Conservation (phyloP, 2,329 filamentous ascomycete species). For the Simplicillium sp. region DNA sequence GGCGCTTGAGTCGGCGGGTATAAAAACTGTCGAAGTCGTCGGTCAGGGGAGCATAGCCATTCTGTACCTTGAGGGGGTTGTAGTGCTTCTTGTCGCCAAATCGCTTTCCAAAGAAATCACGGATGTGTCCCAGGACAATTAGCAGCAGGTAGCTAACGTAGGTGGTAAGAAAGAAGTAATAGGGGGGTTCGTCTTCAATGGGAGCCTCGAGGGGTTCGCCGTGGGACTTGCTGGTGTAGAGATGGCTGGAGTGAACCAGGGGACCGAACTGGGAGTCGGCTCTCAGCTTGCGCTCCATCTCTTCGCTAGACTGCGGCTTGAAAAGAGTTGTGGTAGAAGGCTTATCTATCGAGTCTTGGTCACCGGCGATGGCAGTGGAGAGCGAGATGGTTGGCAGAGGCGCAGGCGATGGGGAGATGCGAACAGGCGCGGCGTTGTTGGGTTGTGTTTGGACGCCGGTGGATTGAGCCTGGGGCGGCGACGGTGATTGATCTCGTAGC, state of each 20-base stretch:
- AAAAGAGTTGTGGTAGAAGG: constrained; percentile 71
- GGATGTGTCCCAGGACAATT: constrained; percentile 88
- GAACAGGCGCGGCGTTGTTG: constrained; percentile 40
- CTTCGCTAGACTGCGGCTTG: constrained; percentile 76
- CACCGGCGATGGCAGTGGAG: constrained; percentile 71
- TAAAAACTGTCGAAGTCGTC: constrained; percentile 99
- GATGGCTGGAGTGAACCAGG: constrained; percentile 67
- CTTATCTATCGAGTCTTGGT: constrained; percentile 62
- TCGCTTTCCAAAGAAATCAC: constrained; percentile 95
- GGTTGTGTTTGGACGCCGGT: constrained; percentile 3
- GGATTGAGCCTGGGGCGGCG: not conserved
- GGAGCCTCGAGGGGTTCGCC: constrained; percentile 73
- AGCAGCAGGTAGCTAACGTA: constrained; percentile 97
- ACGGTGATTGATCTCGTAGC: not conserved
- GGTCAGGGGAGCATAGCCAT: constrained; percentile 91
- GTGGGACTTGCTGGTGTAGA: constrained; percentile 81
- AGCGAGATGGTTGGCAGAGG: constrained; percentile 86
- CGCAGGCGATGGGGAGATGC: constrained; percentile 62
- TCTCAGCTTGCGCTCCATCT: constrained; percentile 64
- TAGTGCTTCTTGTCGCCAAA: constrained; percentile 80
- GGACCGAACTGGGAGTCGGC: constrained; percentile 89
- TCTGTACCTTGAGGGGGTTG: constrained; percentile 67
- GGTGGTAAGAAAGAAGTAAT: constrained; percentile 93
- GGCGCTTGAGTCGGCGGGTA: constrained; percentile 80
- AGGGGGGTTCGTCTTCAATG: constrained; percentile 89